A percentile compares a stretch with the other conserved stretches of the same genome.
Conservation (phyloP, 1,284 basidiomycete genomes). For the Mycena sp. region DNA sequence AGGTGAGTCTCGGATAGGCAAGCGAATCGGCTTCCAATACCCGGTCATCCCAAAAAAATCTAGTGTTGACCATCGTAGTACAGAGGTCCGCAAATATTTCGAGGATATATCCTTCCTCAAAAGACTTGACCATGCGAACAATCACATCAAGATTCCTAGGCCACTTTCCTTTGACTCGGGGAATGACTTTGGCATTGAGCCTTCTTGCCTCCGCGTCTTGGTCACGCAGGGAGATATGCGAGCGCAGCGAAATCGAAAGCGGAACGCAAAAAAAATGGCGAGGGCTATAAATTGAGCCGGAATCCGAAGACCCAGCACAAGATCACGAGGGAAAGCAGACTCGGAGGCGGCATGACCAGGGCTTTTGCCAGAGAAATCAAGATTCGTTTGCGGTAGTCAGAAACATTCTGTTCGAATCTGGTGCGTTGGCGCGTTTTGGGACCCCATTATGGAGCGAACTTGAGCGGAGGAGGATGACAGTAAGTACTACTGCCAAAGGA, state of each 20-base stretch:
- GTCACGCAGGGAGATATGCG: neutral
- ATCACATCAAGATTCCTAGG: constrained; percentile 9
- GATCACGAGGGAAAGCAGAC: neutral
- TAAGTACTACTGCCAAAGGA: too few relatives aligned
- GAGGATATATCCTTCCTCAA: constrained; percentile 11
- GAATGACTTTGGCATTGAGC: neutral
- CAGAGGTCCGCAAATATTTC: constrained; percentile 4
- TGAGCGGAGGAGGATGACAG: too few relatives aligned
- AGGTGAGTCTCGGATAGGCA: neutral
- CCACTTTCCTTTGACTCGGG: constrained; percentile 5
- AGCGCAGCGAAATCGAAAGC: neutral
- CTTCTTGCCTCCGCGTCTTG: neutral
- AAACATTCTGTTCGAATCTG: constrained; percentile 3
- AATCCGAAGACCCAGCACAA: neutral
- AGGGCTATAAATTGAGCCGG: neutral
- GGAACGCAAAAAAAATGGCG: neutral
- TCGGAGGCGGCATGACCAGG: neutral
- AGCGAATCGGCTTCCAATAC: neutral
- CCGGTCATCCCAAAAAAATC: constrained; percentile 17
- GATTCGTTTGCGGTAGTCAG: constrained; percentile 14
- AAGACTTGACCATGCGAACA: neutral
- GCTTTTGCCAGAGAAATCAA: constrained; percentile 1
- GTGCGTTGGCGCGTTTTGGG: too few relatives aligned
- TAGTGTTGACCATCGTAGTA: constrained; percentile 7
- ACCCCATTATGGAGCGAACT: too few relatives aligned